Evolutionary conservation across 441 rosid species (phyloP).

Genomic region (Adansonia grandidieri): DNA sequence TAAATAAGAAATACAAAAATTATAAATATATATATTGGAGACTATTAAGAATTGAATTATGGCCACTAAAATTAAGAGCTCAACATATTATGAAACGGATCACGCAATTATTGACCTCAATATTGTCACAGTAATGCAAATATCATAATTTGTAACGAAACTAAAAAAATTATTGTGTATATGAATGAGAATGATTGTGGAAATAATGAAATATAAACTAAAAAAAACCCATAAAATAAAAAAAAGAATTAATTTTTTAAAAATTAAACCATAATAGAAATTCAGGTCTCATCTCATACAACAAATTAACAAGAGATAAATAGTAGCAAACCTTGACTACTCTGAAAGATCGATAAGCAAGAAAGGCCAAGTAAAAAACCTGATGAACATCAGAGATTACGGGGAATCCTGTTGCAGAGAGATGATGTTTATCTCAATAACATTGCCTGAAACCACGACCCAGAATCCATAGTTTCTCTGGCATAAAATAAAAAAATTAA

Average conservation of each 20-base stretch:
- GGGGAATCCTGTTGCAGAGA: background rate
- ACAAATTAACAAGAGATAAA: background rate
- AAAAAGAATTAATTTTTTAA: background rate
- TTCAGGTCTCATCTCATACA: background rate
- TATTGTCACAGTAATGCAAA: background rate
- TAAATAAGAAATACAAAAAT: too few species aligned
- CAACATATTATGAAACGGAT: too few species aligned
- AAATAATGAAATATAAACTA: background rate
- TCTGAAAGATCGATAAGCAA: background rate
- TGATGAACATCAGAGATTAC: background rate
- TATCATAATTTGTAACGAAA: background rate
- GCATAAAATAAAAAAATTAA: background rate
- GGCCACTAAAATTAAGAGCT: too few species aligned
- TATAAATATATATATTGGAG: too few species aligned
- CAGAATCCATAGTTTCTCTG: background rate
- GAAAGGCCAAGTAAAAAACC: background rate
- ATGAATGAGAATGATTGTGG: background rate
- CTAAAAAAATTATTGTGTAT: background rate
- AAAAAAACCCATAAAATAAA: background rate
- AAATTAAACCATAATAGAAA: background rate
- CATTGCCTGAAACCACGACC: background rate
- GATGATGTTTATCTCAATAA: slow-evolving; percentile 12
- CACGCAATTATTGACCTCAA: background rate
- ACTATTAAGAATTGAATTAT: too few species aligned
- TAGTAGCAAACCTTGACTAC: background rate